Conservation (phyloP, 1,284 basidiomycete genomes). For the Chondrostereum purpureum region DNA sequence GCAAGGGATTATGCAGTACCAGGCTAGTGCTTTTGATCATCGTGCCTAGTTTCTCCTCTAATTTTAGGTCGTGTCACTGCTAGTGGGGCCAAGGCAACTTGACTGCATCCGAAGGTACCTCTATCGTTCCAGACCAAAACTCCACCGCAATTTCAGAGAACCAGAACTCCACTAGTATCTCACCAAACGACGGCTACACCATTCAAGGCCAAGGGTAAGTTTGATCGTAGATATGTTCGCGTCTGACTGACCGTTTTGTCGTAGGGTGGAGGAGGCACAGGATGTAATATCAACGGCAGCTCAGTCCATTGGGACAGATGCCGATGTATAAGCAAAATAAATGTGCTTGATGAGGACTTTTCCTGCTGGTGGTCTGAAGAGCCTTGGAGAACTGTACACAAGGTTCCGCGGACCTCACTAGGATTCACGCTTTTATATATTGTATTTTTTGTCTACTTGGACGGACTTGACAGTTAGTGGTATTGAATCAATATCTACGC, state of each 20-base stretch:
- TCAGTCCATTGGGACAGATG: slow-evolving; percentile 20
- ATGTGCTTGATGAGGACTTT: no score
- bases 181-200: slow-evolving; percentile 62
- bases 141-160: slow-evolving; percentile 27
- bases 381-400: no score
- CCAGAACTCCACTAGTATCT: slow-evolving; percentile 32
- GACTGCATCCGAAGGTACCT: slow-evolving; percentile 35
- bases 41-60: no score
- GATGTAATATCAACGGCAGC: slow-evolving; percentile 17
- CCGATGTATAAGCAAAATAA: neutral
- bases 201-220: slow-evolving; percentile 30
- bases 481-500: no score
- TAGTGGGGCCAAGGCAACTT: slow-evolving; percentile 50
- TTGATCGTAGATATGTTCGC: neutral
- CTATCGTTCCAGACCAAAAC: slow-evolving; percentile 27
- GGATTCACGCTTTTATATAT: no score
- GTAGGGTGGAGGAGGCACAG: slow-evolving; percentile 15
- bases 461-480: no score
- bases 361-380: no score
- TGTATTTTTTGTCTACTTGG: no score
- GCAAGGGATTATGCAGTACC: slow-evolving; percentile 51
- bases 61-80: slow-evolving; percentile 2
- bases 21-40: slow-evolving; percentile 30
- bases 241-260: slow-evolving; percentile 13
- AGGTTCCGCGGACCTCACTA: no score